Base-by-base conservation (phyloP, 371 early-diverging fungal species). In the Mortierella sp. region DNA sequence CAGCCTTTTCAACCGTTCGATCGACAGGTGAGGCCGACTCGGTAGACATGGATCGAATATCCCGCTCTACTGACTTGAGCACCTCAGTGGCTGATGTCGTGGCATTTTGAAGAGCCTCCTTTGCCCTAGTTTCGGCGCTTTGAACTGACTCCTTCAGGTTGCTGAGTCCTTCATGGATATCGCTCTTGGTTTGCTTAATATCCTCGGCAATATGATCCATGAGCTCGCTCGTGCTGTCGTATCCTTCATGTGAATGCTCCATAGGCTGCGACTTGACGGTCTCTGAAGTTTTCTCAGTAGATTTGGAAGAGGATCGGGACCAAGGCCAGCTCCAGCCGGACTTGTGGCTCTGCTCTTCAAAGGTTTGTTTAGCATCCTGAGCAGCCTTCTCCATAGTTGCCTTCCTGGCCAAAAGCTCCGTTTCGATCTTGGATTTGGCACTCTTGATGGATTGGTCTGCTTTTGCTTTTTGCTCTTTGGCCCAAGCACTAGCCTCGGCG, bases 401-500 rank as follows among this genome's bases (percentile, higher is more conserved):
- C 7, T 67, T 67, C 61, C 70, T 70, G 0, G 28, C 64, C 11
- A 63, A 46, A 12, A 70, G 25, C 11, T 53, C 53, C 9, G 25
- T 12, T 64, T 3, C 66, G 62, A 15, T 62, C 53, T 15, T 67
- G 75, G 46, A 60, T 57, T 43, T 60, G 23, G 46, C 46, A 19
- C 14, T 67, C 43, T 67, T 70, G 45, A 70, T 50, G 0, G 64
- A 57, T 15, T 44, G 6, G 0, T 62, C 69, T 1, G 77, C 72
- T 37, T 68, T 53, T 37, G 60, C 58, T 44, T 71, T 71, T 28
- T 65, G 72, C n/a, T 72, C 72, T 6, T 51, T 50, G 11, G 77
- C 77, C 77, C 77, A 77, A 1, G 64, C 62, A 7, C 72, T 69
- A 0, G 77, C 72, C 7, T 61, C 50, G 19, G 72, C 64, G 63